Conservation (phyloP, 352 stramenopile species). For the Phytophthora ohioensis region DNA sequence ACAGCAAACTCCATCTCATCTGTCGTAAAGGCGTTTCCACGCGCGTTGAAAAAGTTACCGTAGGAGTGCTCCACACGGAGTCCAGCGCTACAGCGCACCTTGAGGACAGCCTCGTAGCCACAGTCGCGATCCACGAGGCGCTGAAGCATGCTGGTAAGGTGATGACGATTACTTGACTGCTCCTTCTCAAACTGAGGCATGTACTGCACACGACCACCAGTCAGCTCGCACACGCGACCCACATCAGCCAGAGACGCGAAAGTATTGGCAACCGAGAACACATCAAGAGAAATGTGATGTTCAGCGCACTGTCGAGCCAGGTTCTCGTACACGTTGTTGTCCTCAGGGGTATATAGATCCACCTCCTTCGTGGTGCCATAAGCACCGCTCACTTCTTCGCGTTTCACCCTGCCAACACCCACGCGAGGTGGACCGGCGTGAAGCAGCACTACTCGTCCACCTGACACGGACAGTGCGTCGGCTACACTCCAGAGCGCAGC, state of each 20-base stretch:
- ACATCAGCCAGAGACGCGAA: constrained; percentile 87
- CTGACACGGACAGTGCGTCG: constrained; percentile 66
- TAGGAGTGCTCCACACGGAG: constrained; percentile 89
- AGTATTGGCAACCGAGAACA: constrained; percentile 87
- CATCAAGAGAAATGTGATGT: constrained; percentile 84
- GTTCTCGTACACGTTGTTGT: constrained; percentile 74
- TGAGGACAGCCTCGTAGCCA: constrained; percentile 90
- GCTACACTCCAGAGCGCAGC: constrained; percentile 83
- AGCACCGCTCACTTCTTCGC: constrained; percentile 78
- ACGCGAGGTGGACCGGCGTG: constrained; percentile 79
- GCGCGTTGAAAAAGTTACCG: constrained; percentile 80
- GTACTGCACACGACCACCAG: constrained; percentile 86
- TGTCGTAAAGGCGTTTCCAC: constrained; percentile 64
- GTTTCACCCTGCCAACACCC: constrained; percentile 79
- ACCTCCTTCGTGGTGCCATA: constrained; percentile 90
- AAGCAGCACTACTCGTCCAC: constrained; percentile 79
- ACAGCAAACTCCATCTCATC: constrained; percentile 92
- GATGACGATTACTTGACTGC: constrained; percentile 80
- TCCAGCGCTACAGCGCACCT: constrained; percentile 87
- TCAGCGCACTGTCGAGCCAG: constrained; percentile 76
- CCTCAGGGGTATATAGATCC: constrained; percentile 81
- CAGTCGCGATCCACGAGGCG: constrained; percentile 77
- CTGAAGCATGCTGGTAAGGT: constrained; percentile 79
- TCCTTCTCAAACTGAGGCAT: constrained; percentile 91
- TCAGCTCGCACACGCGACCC: constrained; percentile 84